These are phyloP conservation scores for Xenoacremonium recifei DNA, from an alignment of 2,329 filamentous ascomycete genomes.

Conservation along the genomic window DNA sequence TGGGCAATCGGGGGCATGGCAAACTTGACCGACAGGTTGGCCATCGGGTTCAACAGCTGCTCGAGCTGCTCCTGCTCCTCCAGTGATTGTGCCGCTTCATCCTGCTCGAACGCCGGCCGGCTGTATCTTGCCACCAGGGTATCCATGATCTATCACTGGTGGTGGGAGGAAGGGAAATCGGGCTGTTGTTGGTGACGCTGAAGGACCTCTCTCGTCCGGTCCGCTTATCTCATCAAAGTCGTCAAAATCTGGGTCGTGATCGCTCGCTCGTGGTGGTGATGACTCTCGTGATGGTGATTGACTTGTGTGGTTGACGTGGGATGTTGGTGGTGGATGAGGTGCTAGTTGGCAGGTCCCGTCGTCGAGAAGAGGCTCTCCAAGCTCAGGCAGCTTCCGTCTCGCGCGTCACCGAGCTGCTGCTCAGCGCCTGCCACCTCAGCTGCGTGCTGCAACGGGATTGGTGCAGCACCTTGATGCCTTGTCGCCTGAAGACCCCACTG, in stretches of 20 bases:
- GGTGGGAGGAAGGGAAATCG: not conserved
- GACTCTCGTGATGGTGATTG: not conserved
- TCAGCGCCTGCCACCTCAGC: no score
- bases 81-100: conserved; percentile 62
- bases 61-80: conserved; percentile 58
- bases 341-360: not conserved
- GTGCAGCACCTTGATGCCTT: not conserved
- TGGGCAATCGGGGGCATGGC: conserved; percentile 90
- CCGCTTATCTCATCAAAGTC: no score
- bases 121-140: conserved; percentile 90
- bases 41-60: conserved; percentile 69
- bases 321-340: conserved; percentile 11
- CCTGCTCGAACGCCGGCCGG: conserved; percentile 68
- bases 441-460: not conserved
- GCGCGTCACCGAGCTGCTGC: conserved; percentile 36
- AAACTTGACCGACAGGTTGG: conserved; percentile 87
- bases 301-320: conserved; percentile 3
- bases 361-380: conserved; percentile 15
- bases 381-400: conserved; percentile 44
- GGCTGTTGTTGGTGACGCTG: not conserved
- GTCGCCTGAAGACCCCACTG: not conserved
- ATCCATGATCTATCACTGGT: conserved; percentile 63
- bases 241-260: no score
- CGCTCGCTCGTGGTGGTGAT: not conserved
- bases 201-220: not conserved